Evolutionary conservation across 305 asterid genomes (phyloP).

Genomic region (Solanum hybrid): DNA sequence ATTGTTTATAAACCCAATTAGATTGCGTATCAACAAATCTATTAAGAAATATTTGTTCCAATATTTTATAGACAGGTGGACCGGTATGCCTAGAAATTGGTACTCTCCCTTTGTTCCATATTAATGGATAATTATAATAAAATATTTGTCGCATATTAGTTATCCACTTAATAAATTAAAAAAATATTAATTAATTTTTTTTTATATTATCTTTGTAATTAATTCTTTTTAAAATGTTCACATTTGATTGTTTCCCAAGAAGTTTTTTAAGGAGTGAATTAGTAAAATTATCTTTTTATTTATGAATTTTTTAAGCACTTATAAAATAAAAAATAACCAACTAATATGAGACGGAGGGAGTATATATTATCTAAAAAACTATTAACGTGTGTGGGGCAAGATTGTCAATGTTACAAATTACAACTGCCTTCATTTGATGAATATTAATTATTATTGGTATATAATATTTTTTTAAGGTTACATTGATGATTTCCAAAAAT

Average conservation of each 20-base stretch:
- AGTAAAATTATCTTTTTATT: too few relatives aligned
- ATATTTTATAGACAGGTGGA: not conserved
- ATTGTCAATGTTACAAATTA: too few relatives aligned
- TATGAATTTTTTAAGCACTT: too few relatives aligned
- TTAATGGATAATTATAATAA: not conserved
- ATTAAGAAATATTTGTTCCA: not conserved
- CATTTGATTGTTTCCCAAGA: not conserved
- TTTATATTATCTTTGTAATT: not conserved
- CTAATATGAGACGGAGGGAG: not conserved
- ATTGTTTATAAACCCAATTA: not conserved
- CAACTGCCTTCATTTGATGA: too few relatives aligned
- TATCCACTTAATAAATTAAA: too few relatives aligned
- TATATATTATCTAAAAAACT: not conserved
- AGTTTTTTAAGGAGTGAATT: not conserved
- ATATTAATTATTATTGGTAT: not conserved
- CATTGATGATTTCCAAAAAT: not conserved
- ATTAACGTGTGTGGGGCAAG: too few relatives aligned
- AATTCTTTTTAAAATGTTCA: not conserved
- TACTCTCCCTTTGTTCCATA: too few relatives aligned
- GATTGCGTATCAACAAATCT: not conserved
- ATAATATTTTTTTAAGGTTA: not conserved
- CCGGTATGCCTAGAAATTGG: not conserved
- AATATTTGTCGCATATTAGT: too few relatives aligned
- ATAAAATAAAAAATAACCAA: too few relatives aligned
- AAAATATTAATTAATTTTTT: accelerated